Base-by-base conservation (phyloP, 2,329 filamentous ascomycete species). In the Triangularia setosa region DNA sequence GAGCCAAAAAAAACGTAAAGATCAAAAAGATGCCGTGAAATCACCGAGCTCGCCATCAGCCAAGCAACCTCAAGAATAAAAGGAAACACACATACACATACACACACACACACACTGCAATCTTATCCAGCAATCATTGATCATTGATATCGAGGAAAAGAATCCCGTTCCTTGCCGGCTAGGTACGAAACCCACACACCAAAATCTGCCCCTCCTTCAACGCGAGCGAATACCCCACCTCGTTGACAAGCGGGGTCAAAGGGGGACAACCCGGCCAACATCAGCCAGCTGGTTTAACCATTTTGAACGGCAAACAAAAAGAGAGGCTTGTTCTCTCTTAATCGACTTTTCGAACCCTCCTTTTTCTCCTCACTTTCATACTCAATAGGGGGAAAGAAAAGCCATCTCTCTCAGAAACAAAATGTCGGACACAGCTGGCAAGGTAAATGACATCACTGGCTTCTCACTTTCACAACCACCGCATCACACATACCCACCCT, bases 341-440 rank as follows among this genome's bases (percentile, higher is more conserved):
- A 27, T 27, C 27, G 23, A 18, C 12, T 33, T 23, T 33, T 21
- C 4, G 23, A 27, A 27, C 18, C 25, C 23, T 55, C 27, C 25
- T 55, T 21, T 58, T 27, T 11, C 40, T 55, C 56, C 25, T 53
- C 48, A 30, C 21, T 56, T n/a, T 63, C 30, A 16, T 24, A 16
- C 23, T 35, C 40, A 8, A 33, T 54, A 58, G 21, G 28, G 1
- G 27, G 9, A 55, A 35, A 25, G 12, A 54, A 6, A 24, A 55
- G 48, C 12, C 28, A 33, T n/a, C n/a, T n/a, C 27, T 28, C 9
- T 9, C 27, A 40, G 35, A 14, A 25, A 30, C 58, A 66, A 58
- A 54, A 72, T 72, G 70, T 66, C 69, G n/a, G 63, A 62, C 33
- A 72, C 71, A 62, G 71, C 33, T 56, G 71, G 71, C 66, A 69